phyloP scores from a whole-genome alignment of 2,329 filamentous ascomycete species.

The Alternaria sp. region DNA sequence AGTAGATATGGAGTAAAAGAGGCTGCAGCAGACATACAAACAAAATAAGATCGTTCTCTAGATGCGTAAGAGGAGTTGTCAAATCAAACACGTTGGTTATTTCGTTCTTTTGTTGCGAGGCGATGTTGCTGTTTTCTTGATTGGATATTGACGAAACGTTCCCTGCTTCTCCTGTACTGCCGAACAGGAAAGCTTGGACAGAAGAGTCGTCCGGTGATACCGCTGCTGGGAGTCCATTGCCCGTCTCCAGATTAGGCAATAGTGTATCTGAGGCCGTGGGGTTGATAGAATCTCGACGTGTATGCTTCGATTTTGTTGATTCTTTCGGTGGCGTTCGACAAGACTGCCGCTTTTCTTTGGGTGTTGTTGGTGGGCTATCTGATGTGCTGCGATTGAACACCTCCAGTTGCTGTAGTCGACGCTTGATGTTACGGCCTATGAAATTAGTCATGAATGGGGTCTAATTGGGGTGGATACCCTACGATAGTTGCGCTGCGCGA shows the following conservation, averaged over 20 bases:
- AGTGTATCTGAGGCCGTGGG: background rate
- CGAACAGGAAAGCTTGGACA: background rate
- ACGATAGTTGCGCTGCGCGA: slow-evolving; percentile 13
- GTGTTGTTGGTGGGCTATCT: background rate
- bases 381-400: background rate
- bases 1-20: background rate
- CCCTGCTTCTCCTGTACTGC: background rate
- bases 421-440: slow-evolving; percentile 12
- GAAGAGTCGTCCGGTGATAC: background rate
- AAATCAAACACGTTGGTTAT: background rate
- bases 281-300: background rate
- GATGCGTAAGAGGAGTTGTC: background rate
- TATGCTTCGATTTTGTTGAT: background rate
- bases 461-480: background rate
- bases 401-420: slow-evolving; percentile 7
- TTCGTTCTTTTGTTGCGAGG: background rate
- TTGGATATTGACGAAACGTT: background rate
- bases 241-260: background rate
- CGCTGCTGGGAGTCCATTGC: background rate
- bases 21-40: background rate
- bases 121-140: background rate
- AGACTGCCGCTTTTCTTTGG: background rate
- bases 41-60: background rate
- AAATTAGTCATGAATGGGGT: background rate
- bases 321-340: background rate